Base-by-base conservation (phyloP, 2,329 filamentous ascomycete genomes). In the Monilinia polystroma region DNA sequence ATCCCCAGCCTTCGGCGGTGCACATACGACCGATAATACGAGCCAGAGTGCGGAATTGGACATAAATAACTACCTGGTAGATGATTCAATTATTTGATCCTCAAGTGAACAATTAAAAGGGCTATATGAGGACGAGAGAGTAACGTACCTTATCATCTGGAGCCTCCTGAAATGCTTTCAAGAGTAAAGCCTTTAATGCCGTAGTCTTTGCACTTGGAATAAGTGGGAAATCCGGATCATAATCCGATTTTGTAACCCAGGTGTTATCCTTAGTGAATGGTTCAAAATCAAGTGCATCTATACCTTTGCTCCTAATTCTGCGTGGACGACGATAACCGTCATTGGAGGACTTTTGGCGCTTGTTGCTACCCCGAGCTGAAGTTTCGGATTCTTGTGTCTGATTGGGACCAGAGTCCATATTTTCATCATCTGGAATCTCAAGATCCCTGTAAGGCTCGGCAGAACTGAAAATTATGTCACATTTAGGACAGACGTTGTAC, bases 1-100 rank as follows among this genome's bases (percentile, higher is more conserved):
- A 75, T 0, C 67, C 70, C 85, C 84, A 88, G 0, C 73, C 70
- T 68, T 87, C 82, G 1, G 76, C 72, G 0, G 77, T 41, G 72
- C 84, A 88, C 51, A 88, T 78, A 1, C 77, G 78, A 0, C 70
- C 74, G 2, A 89, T 71, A 23, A 88, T 82, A 0, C 78, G 73
- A 7, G 85, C 79, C 71, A 87, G 82, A 3, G 80, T 76, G 2
- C 84, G 74, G 68, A 86, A 89, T 70, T 89, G 85, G 0, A 82
- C 85, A 70, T 87, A 89, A 56, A 89, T 67, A 84, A 84, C 73
- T 1, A 75, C 71, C 73, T 76, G 18, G 12, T 7, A 51, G 41
- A 18, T 49, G 62, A 51, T 4, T 29, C 18, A 26, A 53, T 62
- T 64, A 51, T 54, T 66, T 45, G 41, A 55, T 29, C 54, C 20